Base-by-base conservation (phyloP, 2,329 filamentous ascomycete genomes). In the Ceratocystis eucalypticola region DNA sequence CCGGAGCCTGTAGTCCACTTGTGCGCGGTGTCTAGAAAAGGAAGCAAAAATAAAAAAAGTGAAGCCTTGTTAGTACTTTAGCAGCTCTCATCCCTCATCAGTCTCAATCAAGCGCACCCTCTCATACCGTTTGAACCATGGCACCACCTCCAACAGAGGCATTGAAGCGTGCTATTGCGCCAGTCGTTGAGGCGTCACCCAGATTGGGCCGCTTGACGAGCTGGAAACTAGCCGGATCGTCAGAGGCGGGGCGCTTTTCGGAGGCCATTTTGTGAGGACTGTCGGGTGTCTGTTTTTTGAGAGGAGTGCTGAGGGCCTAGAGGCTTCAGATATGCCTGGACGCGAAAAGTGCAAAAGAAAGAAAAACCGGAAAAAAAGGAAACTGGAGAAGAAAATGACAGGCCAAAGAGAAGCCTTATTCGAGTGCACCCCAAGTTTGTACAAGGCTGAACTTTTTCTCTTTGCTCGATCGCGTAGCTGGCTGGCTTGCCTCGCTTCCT, bases 181-280 rank as follows among this genome's bases (percentile, higher is more conserved):
- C 77, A 68, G 75, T 77, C 17, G 77, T 78, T 25, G 74, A 76
- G 69, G 80, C 80, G 6, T 55, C 28, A 2, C 69, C 75, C 57
- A 85, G 76, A 74, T 94, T 96, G 75, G 93, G 91, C 74, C 93
- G 83, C 80, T 97, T 99, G 69, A 97, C 88, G 48, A 91, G 84
- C 76, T 96, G 89, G 62, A 86, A 85, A 28, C 85, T 85, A 72
- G 87, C 84, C 71, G 93, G 93, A 68, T 89, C 88, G 71, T 88
- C 88, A 69, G 89, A 86, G n/a, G 92, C 91, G 68, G 91, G 88
- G 74, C 94, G 85, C 79, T 99, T 97, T 77, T 96, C 92, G 69
- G 88, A 83, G 44, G 91, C 91, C 92, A 96, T 96, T 68, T n/a
- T 74, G 8, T 37, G 55, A 28, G 55, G 17, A n/a, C 12, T 59